Evolutionary conservation across 768 basidiomycete genomes (phyloP).

Genomic region (Amanita inopinata): DNA sequence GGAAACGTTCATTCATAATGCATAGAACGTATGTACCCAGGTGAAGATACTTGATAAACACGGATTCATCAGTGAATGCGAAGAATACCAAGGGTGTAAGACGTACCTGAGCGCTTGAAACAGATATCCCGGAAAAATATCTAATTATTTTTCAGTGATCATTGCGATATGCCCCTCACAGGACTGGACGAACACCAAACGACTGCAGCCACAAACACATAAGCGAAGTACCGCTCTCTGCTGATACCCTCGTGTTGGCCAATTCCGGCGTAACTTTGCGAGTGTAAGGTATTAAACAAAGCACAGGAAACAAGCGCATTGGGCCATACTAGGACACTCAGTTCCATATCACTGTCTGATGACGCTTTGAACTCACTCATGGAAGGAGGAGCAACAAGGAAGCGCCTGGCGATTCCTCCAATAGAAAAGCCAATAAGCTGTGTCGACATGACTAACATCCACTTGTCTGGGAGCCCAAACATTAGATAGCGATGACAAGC

Average conservation of each 20-base stretch:
- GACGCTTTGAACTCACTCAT: conserved; percentile 37
- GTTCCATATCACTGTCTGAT: background rate
- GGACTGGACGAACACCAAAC: conserved; percentile 32
- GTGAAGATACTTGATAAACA: conserved; percentile 29
- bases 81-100: too few relatives aligned
- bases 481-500: conserved; percentile 6
- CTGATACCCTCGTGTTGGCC: conserved; percentile 43
- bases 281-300: conserved; percentile 68
- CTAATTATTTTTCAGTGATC: too few relatives aligned
- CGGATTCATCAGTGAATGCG: too few relatives aligned
- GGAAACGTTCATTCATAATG: too few relatives aligned
- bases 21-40: conserved; percentile 27
- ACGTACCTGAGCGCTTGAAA: conserved; percentile 46
- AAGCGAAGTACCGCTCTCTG: conserved; percentile 50
- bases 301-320: conserved; percentile 60
- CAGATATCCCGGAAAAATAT: conserved; percentile 55
- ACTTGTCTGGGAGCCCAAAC: conserved; percentile 29
- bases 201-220: conserved; percentile 37
- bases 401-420: conserved; percentile 50
- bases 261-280: conserved; percentile 45
- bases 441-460: conserved; percentile 61
- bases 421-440: conserved; percentile 56
- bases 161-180: too few relatives aligned
- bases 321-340: conserved; percentile 51
- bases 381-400: conserved; percentile 54